These are phyloP conservation scores for Calonectria naviculata DNA, from an alignment of 2,329 filamentous ascomycete species.

Conservation along the genomic window DNA sequence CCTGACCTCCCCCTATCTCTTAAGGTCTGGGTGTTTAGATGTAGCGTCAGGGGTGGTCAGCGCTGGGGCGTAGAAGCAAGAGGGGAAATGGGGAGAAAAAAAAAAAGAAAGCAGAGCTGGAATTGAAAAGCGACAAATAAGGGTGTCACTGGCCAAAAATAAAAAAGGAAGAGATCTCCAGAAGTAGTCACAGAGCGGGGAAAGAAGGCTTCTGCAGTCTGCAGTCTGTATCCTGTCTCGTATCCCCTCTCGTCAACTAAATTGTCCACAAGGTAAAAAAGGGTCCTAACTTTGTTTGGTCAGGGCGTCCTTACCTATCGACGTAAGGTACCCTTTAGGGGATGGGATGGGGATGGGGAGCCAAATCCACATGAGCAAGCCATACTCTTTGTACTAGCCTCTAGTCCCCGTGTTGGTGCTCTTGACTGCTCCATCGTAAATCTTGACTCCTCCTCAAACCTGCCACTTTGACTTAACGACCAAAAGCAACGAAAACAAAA, in stretches of 20 bases:
- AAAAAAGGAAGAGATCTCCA: not conserved
- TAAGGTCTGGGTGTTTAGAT: slow-evolving; percentile 28
- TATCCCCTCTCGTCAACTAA: slow-evolving; percentile 8
- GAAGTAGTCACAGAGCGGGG: not conserved
- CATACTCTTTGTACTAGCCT: slow-evolving; percentile 12
- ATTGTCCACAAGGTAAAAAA: slow-evolving; percentile 5
- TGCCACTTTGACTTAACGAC: not conserved
- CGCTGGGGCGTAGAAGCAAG: slow-evolving; percentile 3
- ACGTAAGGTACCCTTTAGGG: slow-evolving; percentile 23
- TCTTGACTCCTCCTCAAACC: slow-evolving; percentile 3
- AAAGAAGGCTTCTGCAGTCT: slow-evolving; percentile 10
- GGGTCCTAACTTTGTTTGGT: slow-evolving; percentile 18
- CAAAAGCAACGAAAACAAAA: slow-evolving; percentile 24
- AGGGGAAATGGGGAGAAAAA: not conserved
- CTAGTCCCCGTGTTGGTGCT: slow-evolving; percentile 3
- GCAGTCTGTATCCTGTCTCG: slow-evolving; percentile 2
- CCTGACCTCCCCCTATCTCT: slow-evolving; percentile 33
- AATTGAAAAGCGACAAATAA: not conserved
- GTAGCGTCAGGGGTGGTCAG: slow-evolving; percentile 35
- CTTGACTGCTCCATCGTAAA: slow-evolving; percentile 4
- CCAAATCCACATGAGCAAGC: slow-evolving; percentile 18
- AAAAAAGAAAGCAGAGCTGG: not conserved
- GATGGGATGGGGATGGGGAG: slow-evolving; percentile 14
- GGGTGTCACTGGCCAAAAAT: not conserved
- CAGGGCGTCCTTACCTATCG: slow-evolving; percentile 5